Evolutionary conservation across 805 yeast genomes (phyloP).

Genomic region (Zygoascus bituminiphila): DNA sequence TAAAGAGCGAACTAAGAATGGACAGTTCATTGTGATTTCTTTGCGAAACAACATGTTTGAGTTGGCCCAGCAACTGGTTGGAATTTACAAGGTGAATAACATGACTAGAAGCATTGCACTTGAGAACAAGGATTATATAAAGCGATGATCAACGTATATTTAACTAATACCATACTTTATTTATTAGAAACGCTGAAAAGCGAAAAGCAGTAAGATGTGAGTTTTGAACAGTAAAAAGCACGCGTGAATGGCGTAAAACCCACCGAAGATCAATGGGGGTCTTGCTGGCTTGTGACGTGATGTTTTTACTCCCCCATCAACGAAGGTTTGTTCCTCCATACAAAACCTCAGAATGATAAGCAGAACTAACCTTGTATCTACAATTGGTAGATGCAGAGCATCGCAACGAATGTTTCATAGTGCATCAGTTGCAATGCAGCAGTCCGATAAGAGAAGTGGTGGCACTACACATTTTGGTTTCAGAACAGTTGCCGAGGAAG

Average conservation of each 20-base stretch:
- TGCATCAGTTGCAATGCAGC: not conserved
- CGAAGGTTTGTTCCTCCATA: too few relatives aligned
- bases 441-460: not conserved
- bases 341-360: too few relatives aligned
- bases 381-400: too few relatives aligned
- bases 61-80: constrained; percentile 86
- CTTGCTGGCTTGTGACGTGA: too few relatives aligned
- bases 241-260: not conserved
- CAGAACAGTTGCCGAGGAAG: constrained; percentile 66
- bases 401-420: not conserved
- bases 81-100: constrained; percentile 87
- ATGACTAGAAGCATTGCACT: constrained; percentile 81
- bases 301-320: too few relatives aligned
- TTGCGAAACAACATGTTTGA: constrained; percentile 97
- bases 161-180: not conserved
- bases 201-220: too few relatives aligned
- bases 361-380: too few relatives aligned
- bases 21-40: constrained; percentile 93
- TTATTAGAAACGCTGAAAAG: too few relatives aligned
- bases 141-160: constrained; percentile 3
- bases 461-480: constrained; percentile 89
- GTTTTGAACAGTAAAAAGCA: too few relatives aligned
- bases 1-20: constrained; percentile 90
- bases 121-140: constrained; percentile 40
- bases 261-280: too few relatives aligned